phyloP scores from a whole-genome alignment of 2,329 filamentous ascomycete genomes.

The Hymenoscyphus salicellus region DNA sequence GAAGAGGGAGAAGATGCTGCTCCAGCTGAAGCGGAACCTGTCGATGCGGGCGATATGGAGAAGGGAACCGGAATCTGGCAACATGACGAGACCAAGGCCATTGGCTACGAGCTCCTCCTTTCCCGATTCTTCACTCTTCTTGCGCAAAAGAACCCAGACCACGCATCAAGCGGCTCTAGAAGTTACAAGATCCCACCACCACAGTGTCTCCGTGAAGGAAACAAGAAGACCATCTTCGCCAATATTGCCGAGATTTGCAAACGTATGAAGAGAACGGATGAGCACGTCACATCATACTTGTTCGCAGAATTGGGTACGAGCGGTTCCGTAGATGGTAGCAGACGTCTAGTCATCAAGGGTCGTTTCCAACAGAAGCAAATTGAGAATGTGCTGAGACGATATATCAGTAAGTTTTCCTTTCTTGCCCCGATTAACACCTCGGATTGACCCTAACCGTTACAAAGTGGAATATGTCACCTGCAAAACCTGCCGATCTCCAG shows the following conservation, averaged over 20 bases:
- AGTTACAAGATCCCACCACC: conserved; percentile 99
- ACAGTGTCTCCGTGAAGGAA: conserved; percentile 98
- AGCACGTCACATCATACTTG: conserved; percentile 94
- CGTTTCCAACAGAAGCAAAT: conserved; percentile 99
- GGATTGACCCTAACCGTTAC: conserved; percentile 24
- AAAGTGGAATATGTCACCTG: conserved; percentile 91
- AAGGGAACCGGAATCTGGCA: conserved; percentile 40
- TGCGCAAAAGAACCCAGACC: conserved; percentile 93
- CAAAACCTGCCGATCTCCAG: conserved; percentile 94
- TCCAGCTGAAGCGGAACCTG: conserved; percentile 24
- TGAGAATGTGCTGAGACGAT: conserved; percentile 92
- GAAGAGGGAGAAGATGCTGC: conserved; percentile 27
- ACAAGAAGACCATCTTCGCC: conserved; percentile 99
- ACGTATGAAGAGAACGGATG: conserved; percentile 97
- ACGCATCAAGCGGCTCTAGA: conserved; percentile 82
- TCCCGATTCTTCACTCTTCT: conserved; percentile 92
- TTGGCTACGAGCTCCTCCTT: conserved; percentile 83
- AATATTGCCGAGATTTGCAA: conserved; percentile 99
- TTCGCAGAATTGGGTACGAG: conserved; percentile 98
- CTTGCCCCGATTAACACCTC: conserved; percentile 32
- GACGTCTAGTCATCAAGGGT: conserved; percentile 96
- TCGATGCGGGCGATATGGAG: conserved; percentile 37
- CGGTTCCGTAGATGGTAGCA: conserved; percentile 88
- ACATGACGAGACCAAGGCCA: conserved; percentile 44
- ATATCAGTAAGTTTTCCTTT: conserved; percentile 67